A percentile compares a stretch with the other conserved stretches of the same genome.
phyloP scores from a whole-genome alignment of 169 alveolate species.

The Cryptosporidium parvum region DNA sequence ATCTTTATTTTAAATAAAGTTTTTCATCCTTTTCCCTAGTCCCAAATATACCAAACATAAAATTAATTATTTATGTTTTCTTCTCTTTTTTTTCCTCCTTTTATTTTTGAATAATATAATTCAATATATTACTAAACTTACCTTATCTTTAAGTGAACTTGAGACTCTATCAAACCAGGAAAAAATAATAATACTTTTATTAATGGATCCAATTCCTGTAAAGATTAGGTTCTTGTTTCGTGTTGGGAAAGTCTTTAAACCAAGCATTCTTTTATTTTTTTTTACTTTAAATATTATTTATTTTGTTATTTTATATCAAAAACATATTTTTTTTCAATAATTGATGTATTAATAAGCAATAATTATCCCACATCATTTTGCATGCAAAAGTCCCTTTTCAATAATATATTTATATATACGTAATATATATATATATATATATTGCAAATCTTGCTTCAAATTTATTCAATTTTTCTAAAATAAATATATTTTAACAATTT shows the following conservation, averaged over 20 bases:
- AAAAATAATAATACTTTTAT: constrained; percentile 34
- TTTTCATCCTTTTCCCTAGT: background rate
- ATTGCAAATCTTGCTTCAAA: no score
- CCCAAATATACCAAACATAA: background rate
- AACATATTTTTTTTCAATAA: background rate
- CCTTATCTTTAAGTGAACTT: constrained; percentile 49
- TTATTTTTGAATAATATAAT: background rate
- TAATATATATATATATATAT: no score
- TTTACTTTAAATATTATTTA: no score
- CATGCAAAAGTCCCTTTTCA: background rate
- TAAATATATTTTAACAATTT: no score
- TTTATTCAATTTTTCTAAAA: background rate
- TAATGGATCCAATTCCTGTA: constrained; percentile 48
- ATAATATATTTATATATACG: background rate
- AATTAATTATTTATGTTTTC: no score
- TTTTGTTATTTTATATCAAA: background rate
- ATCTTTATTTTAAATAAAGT: constrained; percentile 3
- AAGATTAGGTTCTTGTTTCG: constrained; percentile 46
- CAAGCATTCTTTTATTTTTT: constrained; percentile 7
- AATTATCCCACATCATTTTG: constrained; percentile 26
- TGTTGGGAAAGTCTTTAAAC: constrained; percentile 8
- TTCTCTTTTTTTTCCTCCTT: background rate
- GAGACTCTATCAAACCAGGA: constrained; percentile 65
- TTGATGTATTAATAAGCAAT: background rate
- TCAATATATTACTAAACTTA: constrained; percentile 18